phyloP scores from a whole-genome alignment of 176 grass and related monocot genomes.

The Oryza rufipogon region DNA sequence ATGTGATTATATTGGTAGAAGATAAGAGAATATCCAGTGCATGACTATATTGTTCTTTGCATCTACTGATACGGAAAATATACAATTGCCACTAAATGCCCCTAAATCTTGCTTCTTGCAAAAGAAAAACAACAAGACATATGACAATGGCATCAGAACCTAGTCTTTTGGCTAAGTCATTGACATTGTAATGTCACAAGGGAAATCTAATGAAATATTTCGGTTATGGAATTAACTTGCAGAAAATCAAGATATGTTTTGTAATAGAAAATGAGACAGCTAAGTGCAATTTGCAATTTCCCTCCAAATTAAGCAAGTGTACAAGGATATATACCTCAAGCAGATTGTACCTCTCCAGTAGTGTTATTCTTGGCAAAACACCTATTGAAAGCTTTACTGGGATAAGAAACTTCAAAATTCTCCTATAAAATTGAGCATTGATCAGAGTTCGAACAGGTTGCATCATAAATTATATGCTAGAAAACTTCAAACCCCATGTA shows the following conservation, averaged over 20 bases:
- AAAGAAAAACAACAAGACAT: neutral
- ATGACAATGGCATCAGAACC: neutral
- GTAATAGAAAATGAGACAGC: neutral
- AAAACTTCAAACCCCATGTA: neutral
- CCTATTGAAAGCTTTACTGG: conserved; percentile 95
- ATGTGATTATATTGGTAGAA: conserved; percentile 8
- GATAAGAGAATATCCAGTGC: neutral
- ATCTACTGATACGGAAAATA: neutral
- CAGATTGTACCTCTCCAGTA: conserved; percentile 79
- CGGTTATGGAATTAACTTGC: neutral
- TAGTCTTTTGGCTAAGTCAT: neutral
- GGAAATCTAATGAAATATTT: conserved; percentile 16
- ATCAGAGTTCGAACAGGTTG: conserved; percentile 21
- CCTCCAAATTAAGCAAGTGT: conserved; percentile 10
- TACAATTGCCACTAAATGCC: conserved; percentile 5
- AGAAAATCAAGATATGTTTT: neutral
- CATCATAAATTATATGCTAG: conserved; percentile 22
- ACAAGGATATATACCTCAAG: conserved; percentile 62
- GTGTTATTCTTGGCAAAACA: conserved; percentile 67
- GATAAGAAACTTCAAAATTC: conserved; percentile 94
- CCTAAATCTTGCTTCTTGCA: neutral
- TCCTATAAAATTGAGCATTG: conserved; percentile 56
- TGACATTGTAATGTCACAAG: neutral
- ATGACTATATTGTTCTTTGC: conserved; percentile 1
- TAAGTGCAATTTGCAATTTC: neutral